phyloP scores from a whole-genome alignment of 306 rosid species.

The Begonia loranthoides region DNA sequence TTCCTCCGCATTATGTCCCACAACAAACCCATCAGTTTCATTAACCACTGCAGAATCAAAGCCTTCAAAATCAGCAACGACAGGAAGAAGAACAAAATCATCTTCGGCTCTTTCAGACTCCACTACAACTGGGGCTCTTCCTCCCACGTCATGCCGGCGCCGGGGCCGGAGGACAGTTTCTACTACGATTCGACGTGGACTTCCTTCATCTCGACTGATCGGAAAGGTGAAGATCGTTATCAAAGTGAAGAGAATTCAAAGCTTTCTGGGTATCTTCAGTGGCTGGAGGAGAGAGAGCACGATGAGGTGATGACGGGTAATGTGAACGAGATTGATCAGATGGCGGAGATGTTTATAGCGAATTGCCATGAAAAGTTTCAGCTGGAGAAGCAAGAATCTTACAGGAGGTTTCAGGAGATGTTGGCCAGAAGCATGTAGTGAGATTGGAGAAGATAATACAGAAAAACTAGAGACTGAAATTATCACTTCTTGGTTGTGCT shows the following conservation, averaged over 20 bases:
- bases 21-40: slow-evolving; percentile 17
- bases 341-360: slow-evolving; percentile 72
- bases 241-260: slow-evolving; percentile 17
- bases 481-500: too few species aligned
- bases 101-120: slow-evolving; percentile 73
- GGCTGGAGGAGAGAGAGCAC: slow-evolving; percentile 59
- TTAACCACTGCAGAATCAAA: slow-evolving; percentile 11
- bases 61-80: not conserved
- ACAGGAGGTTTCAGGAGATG: slow-evolving; percentile 69
- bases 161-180: slow-evolving; percentile 31
- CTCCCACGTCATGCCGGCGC: slow-evolving; percentile 45
- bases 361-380: slow-evolving; percentile 65
- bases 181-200: slow-evolving; percentile 33
- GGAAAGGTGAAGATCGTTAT: slow-evolving; percentile 3
- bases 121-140: slow-evolving; percentile 89
- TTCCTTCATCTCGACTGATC: slow-evolving; percentile 13
- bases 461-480: too few species aligned
- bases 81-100: slow-evolving; percentile 25
- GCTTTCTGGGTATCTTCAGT: slow-evolving; percentile 63
- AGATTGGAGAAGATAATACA: too few species aligned
- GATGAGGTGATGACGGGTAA: not conserved
- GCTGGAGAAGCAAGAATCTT: slow-evolving; percentile 86
- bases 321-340: slow-evolving; percentile 38
- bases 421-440: slow-evolving; percentile 44
- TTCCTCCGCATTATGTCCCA: slow-evolving; percentile 16